Conservation (phyloP, 1,139 yeast species). For the Blastobotrys niveus region DNA sequence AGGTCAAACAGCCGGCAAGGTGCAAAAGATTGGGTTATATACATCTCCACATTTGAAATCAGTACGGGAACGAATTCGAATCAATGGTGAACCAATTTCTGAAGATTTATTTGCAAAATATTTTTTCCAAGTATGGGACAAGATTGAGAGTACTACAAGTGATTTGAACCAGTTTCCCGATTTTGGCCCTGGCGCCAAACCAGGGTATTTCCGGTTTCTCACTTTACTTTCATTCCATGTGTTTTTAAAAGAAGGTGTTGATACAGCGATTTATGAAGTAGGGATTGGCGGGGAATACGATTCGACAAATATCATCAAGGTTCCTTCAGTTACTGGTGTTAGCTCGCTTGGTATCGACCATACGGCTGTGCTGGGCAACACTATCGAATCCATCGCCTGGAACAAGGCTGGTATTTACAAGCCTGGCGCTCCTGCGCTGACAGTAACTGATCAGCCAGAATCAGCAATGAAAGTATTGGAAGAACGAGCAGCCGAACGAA, state of each 20-base stretch:
- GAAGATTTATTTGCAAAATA: slow-evolving; percentile 78
- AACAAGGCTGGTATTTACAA: slow-evolving; percentile 95
- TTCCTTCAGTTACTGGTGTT: slow-evolving; percentile 83
- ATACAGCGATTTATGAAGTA: slow-evolving; percentile 91
- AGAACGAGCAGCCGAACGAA: slow-evolving; percentile 64
- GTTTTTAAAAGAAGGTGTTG: slow-evolving; percentile 79
- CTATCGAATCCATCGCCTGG: slow-evolving; percentile 90
- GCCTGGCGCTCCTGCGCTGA: slow-evolving; percentile 55
- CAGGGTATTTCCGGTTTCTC: slow-evolving; percentile 88
- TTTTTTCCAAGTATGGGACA: slow-evolving; percentile 92
- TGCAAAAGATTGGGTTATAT: slow-evolving; percentile 73
- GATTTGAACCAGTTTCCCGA: slow-evolving; percentile 60
- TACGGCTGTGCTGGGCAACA: slow-evolving; percentile 78
- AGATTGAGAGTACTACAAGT: slow-evolving; percentile 54
- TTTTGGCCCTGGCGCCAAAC: slow-evolving; percentile 67
- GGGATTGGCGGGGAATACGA: slow-evolving; percentile 98
- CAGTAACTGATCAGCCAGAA: slow-evolving; percentile 55
- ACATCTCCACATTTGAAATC: slow-evolving; percentile 94
- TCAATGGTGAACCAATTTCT: slow-evolving; percentile 78
- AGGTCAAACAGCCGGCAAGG: slow-evolving; percentile 18
- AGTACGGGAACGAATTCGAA: slow-evolving; percentile 86
- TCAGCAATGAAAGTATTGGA: slow-evolving; percentile 43
- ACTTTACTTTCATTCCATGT: slow-evolving; percentile 88
- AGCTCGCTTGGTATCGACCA: slow-evolving; percentile 90
- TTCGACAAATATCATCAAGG: slow-evolving; percentile 78